phyloP scores from a whole-genome alignment of 1,284 basidiomycete genomes.

The Microbotryum violaceum region DNA sequence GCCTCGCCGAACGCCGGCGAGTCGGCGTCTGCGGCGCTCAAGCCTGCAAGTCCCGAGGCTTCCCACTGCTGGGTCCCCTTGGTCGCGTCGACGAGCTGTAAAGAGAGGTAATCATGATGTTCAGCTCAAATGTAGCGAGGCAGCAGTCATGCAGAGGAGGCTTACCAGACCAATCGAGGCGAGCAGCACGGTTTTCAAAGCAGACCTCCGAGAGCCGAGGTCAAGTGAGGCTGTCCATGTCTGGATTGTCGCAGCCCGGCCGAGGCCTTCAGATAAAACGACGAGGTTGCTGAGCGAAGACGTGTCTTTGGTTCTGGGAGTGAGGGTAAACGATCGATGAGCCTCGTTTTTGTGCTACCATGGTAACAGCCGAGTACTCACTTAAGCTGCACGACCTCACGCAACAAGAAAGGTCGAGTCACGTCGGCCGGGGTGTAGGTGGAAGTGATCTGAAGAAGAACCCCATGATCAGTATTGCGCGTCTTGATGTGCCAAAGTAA shows the following conservation, averaged over 20 bases:
- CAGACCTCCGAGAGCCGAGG: background rate
- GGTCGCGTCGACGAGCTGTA: no score
- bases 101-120: no score
- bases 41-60: no score
- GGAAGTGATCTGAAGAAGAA: background rate
- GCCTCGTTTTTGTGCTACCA: no score
- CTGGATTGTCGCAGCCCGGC: slow-evolving; percentile 16
- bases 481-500: background rate
- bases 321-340: no score
- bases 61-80: no score
- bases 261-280: slow-evolving; percentile 13
- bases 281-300: slow-evolving; percentile 24
- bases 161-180: slow-evolving; percentile 21
- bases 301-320: slow-evolving; percentile 15
- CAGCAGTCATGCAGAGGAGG: background rate
- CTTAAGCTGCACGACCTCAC: slow-evolving; percentile 18
- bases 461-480: background rate
- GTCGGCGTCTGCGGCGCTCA: background rate
- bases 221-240: slow-evolving; percentile 10
- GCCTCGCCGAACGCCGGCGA: slow-evolving; percentile 9
- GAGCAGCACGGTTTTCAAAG: slow-evolving; percentile 3
- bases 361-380: background rate
- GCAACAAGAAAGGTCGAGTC: slow-evolving; percentile 13
- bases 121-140: no score
- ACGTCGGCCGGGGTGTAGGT: slow-evolving; percentile 16